Base-by-base conservation (phyloP, 148 eudicot species). In the Pouteria glomerata region DNA sequence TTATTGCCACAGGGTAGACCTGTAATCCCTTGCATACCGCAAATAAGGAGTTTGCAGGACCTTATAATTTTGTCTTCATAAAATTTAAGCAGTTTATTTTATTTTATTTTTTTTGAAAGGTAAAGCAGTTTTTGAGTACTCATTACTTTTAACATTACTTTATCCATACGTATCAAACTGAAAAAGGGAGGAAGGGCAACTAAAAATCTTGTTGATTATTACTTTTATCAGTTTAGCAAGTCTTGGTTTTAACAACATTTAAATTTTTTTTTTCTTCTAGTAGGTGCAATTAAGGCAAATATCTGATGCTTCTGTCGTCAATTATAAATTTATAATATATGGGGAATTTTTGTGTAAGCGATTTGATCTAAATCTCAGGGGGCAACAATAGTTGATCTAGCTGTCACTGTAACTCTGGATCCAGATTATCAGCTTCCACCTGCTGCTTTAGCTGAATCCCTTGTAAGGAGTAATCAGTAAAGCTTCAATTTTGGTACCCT, bases 341-440 rank as follows among this genome's bases (percentile, higher is more conserved):
- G 16, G 5, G 10, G 3, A 44, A 30, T 31, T 55, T 14, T 21
- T 41, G 57, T 10, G 48, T 75, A 31, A 45, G 50, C 53, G 55
- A 16, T 19, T 48, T 51, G 21, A 15, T 74, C 64, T 75, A 51
- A 71, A 81, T n/a, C 51, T 66, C 86, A 94, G 98, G 98, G 98
- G 41, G 98, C 98, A 48, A 91, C 97, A 60, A 94, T 94, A 21
- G 91, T 79, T 68, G 97, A 91, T 72, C 84, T 73, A 79, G 58
- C 81, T 6, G 98, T 94, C 56, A 80, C 81, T 15, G 84, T 94
- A 37, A 82, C 58, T 64, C 69, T 76, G 58, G 96, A 87, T 76
- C 90, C 96, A 57, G 91, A 86, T 8, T 94, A 94, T 68, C 70
- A 86, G 82, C 83, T 91, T 74, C 97, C 98, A 16, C 93, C 92